Base-by-base conservation (phyloP, 345 rosid genomes). In the Hirschfeldia incana region DNA sequence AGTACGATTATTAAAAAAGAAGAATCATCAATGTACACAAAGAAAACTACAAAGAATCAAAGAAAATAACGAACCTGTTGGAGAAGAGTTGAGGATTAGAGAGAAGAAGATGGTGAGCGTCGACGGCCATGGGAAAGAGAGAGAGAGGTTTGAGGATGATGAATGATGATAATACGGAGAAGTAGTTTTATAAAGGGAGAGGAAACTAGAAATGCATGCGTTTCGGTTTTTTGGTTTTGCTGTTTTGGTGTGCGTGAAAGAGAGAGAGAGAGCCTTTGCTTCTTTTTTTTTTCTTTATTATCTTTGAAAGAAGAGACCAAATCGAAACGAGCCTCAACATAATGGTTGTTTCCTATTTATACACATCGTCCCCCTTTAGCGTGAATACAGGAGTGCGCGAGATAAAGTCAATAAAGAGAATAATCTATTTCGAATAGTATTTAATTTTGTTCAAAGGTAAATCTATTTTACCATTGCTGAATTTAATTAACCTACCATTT, bases 51-150 rank as follows among this genome's bases (percentile, higher is more conserved):
- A 16, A 53, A 53, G 3, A 15, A 58, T 2, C 21, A 55, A 62
- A 53, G 33, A n/a, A 32, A 2, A 46, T 8, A 36, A 90, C 91
- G 16, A 7, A 90, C 94, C 92, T 86, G 86, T 74, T 85, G 60
- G 81, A 72, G 74, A 85, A 59, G 79, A 84, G 79, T 36, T 86
- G 91, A 74, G 87, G 78, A 67, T 86, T 70, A 74, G 85, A 87
- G 46, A 83, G 80, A 74, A 72, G 81, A 55, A 82, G 87, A 74
- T 84, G 90, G 34, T 84, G 77, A 58, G 93, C 91, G 82, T 90
- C 95, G 2, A 90, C 95, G 30, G 95, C 95, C 95, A 91, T 91
- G 58, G 80, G 36, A 34, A 21, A 21, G 21, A 72, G 51, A 53
- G 27, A 53, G 60, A 69, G 70, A 62, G 55, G 28, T 42, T 67